These are phyloP conservation scores for Podospora fimiseda DNA, from an alignment of 495 filamentous ascomycete species.

Conservation along the genomic window DNA sequence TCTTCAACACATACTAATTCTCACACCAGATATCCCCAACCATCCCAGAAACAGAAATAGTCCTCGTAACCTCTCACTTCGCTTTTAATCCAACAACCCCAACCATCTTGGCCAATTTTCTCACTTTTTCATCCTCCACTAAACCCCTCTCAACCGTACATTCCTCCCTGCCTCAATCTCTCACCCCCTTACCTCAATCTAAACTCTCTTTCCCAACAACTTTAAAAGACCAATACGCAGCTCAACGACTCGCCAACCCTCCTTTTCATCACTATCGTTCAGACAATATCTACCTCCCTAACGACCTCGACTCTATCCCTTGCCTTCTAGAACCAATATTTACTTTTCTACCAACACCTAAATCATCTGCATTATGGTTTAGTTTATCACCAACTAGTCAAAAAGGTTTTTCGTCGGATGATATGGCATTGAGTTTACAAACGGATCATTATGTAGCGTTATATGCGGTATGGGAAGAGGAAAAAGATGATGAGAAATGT, in stretches of 20 bases:
- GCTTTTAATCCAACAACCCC: slow-evolving; percentile 12
- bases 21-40: slow-evolving; percentile 24
- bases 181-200: slow-evolving; percentile 23
- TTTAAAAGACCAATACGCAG: slow-evolving; percentile 34
- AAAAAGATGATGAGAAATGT: slow-evolving; percentile 35
- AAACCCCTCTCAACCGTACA: slow-evolving; percentile 30
- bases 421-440: slow-evolving; percentile 49
- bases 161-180: slow-evolving; percentile 31
- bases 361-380: slow-evolving; percentile 32
- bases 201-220: slow-evolving; percentile 33
- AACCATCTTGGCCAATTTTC: slow-evolving; percentile 35
- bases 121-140: slow-evolving; percentile 34
- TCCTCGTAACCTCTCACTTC: slow-evolving; percentile 30
- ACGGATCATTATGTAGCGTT: slow-evolving; percentile 50
- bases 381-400: no score
- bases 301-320: slow-evolving; percentile 35
- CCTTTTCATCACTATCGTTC: slow-evolving; percentile 37
- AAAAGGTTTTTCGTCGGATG: no score
- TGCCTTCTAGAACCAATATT: slow-evolving; percentile 39
- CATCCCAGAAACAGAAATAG: slow-evolving; percentile 37
- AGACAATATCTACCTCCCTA: slow-evolving; percentile 46
- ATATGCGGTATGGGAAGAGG: slow-evolving; percentile 46
- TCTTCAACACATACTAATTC: neutral
- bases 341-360: slow-evolving; percentile 33
- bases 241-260: slow-evolving; percentile 38